Base-by-base conservation (phyloP, 2,329 filamentous ascomycete genomes). In the Ophiostoma angusticollis region DNA sequence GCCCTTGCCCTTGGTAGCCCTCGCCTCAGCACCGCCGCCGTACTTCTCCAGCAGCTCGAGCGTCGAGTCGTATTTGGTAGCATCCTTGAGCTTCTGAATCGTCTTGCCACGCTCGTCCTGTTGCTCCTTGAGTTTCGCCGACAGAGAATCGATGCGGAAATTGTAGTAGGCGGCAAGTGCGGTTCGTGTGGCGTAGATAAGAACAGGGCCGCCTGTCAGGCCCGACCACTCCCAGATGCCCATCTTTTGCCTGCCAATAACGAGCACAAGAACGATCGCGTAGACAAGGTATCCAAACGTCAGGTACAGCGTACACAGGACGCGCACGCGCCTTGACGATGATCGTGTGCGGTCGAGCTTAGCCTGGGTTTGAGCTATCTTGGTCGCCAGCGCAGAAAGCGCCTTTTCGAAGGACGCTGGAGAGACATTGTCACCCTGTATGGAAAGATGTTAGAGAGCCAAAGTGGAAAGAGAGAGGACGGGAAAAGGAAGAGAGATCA, bases 61-160 rank as follows among this genome's bases (percentile, higher is more conserved):
- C 2, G 91, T 98, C 23, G 87, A 91, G 59, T 96, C 84, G 63
- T 95, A 98, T 58, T 84, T 94, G 24, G 91, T 98, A 19, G 87
- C 87, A 42, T 81, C 78, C 61, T 98, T 98, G 46, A 98, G 74
- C 60, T 87, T 87, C 56, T 93, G 81, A 48, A 98, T 96, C 2
- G 87, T 94, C 50, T 77, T 77, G 43, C 83, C 76, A 39, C 89
- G 78, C 58, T 95, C 83, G 39, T 76, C 74, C 52, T 87, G 77
- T 25, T 87, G 71, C 16, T 73, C 73, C 50, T 89, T 80, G 22
- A 96, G 68, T 29, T 80, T 72, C 28, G 67, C 59, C 48, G 80
- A 74, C 9, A 83, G 69, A 13, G 68, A 74, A 17, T 80, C 72
- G 51, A 91, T 80, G 45, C 85, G 83, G 56, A 83, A 93, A 50